Evolutionary conservation across 2,329 filamentous ascomycete species (phyloP).

Genomic region (Berkeleyomyces basicola): DNA sequence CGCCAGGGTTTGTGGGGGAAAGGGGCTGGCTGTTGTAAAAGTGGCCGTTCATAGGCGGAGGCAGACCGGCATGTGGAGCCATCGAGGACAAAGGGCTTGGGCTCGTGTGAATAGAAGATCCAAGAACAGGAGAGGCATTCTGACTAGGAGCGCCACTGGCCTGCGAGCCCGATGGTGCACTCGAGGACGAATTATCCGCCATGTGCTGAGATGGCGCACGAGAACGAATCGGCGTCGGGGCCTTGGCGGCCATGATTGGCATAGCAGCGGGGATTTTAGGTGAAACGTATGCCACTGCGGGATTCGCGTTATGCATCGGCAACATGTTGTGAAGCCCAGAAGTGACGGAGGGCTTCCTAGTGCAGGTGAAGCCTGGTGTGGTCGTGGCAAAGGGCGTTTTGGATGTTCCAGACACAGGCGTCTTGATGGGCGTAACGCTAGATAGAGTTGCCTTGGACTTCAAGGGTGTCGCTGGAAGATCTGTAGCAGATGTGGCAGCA

Average conservation of each 20-base stretch:
- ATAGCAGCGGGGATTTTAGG: conserved; percentile 67
- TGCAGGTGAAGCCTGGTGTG: background rate
- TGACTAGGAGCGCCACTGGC: conserved; percentile 38
- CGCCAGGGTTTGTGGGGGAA: conserved; percentile 43
- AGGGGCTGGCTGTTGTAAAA: conserved; percentile 29
- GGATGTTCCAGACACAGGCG: conserved; percentile 22
- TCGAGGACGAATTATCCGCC: conserved; percentile 46
- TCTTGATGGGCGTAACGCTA: conserved; percentile 25
- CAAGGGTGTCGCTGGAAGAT: background rate
- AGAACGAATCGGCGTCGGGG: conserved; percentile 59
- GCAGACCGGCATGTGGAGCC: background rate
- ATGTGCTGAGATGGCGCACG: conserved; percentile 66
- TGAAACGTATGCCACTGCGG: conserved; percentile 47
- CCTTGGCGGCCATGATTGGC: conserved; percentile 59
- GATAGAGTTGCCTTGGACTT: conserved; percentile 19
- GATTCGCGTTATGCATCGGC: conserved; percentile 42
- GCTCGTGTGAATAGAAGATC: conserved; percentile 48
- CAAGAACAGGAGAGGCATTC: conserved; percentile 40
- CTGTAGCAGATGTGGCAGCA: background rate
- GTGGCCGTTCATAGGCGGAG: conserved; percentile 15
- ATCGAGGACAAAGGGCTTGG: conserved; percentile 39
- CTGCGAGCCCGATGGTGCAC: conserved; percentile 49
- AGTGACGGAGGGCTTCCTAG: background rate
- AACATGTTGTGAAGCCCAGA: conserved; percentile 28
- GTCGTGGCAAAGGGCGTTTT: conserved; percentile 17